phyloP scores from a whole-genome alignment of 257 asterid genomes.

The Solanum ahanhuiri region DNA sequence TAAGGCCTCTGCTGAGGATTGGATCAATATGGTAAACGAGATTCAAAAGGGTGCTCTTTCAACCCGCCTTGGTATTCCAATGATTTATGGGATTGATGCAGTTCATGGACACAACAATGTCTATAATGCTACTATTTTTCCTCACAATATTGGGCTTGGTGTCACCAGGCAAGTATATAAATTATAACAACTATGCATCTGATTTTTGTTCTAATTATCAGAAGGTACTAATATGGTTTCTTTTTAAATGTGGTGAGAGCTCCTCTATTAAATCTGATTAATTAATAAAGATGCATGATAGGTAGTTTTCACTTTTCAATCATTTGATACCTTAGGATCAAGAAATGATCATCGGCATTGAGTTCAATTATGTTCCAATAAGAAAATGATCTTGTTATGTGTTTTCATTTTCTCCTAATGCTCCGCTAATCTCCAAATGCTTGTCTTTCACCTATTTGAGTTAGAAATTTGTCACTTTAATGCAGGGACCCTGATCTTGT shows the following conservation, averaged over 20 bases:
- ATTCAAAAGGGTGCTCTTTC: constrained; percentile 26
- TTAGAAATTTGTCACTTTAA: background rate
- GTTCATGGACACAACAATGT: constrained; percentile 34
- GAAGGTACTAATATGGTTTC: background rate
- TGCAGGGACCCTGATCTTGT: constrained; percentile 23
- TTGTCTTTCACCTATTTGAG: background rate
- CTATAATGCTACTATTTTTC: constrained; percentile 29
- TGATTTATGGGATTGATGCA: constrained; percentile 36
- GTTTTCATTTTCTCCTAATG: background rate
- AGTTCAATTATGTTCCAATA: background rate
- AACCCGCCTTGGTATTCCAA: constrained; percentile 28
- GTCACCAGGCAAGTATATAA: constrained; percentile 22
- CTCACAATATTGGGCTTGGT: constrained; percentile 34
- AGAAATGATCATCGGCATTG: background rate
- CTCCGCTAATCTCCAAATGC: background rate
- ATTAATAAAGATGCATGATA: background rate
- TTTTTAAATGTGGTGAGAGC: background rate
- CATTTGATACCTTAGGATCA: background rate
- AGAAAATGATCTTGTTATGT: background rate
- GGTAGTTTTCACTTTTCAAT: background rate
- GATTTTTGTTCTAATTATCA: background rate
- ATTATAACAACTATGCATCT: background rate
- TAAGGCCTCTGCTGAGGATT: constrained; percentile 24
- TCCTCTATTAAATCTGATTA: background rate
- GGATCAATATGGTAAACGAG: constrained; percentile 25